Percentiles rank a stretch among this genome's conserved stretches.
Evolutionary conservation across 2,329 filamentous ascomycete species (phyloP).

Genomic region (Aureobasidium sp.): DNA sequence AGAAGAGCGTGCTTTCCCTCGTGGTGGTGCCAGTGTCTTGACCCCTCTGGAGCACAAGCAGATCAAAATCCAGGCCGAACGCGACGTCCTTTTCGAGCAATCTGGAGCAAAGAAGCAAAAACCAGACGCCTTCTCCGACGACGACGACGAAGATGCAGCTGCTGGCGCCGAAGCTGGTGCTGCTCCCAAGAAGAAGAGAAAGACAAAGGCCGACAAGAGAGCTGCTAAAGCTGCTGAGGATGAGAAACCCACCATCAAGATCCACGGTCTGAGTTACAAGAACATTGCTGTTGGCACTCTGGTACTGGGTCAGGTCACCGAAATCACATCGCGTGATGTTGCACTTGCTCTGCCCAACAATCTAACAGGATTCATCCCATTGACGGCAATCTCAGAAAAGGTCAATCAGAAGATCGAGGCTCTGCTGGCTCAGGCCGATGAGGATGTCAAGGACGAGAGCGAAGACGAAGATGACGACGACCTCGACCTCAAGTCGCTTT

Average conservation of each 20-base stretch:
- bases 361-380: slow-evolving; percentile 77
- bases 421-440: slow-evolving; percentile 54
- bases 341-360: slow-evolving; percentile 86
- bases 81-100: slow-evolving; percentile 86
- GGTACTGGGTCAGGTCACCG: slow-evolving; percentile 77
- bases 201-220: slow-evolving; percentile 39
- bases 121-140: slow-evolving; percentile 40
- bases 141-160: slow-evolving; percentile 31
- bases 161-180: slow-evolving; percentile 30
- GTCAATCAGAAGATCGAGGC: slow-evolving; percentile 70
- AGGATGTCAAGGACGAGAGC: slow-evolving; percentile 49
- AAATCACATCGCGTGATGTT: slow-evolving; percentile 73
- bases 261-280: slow-evolving; percentile 75
- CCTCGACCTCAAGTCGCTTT: slow-evolving; percentile 67
- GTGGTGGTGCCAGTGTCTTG: slow-evolving; percentile 83
- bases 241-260: slow-evolving; percentile 50
- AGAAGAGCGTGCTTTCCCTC: slow-evolving; percentile 84
- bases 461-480: slow-evolving; percentile 48
- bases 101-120: slow-evolving; percentile 54
- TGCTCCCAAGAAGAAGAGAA: slow-evolving; percentile 46
- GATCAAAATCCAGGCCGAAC: slow-evolving; percentile 86
- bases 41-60: slow-evolving; percentile 94
- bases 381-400: slow-evolving; percentile 82
- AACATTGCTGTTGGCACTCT: slow-evolving; percentile 78
- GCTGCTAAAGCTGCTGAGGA: slow-evolving; percentile 35